These are phyloP conservation scores for Annona squamosa DNA, from an alignment of 164 flowering plant species.

Conservation along the genomic window DNA sequence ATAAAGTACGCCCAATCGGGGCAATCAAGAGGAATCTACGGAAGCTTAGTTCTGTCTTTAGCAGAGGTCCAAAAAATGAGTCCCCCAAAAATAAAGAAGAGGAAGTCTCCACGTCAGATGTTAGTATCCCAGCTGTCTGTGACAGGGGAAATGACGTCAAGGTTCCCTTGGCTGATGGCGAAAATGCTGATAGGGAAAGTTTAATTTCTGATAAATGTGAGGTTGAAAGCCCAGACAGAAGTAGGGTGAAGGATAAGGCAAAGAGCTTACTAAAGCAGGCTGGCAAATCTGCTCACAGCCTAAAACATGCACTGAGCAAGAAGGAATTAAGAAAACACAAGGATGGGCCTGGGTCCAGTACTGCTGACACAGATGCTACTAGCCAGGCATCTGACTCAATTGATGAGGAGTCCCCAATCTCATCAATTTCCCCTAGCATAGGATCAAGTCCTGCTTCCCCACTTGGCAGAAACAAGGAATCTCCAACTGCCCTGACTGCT, in stretches of 20 bases:
- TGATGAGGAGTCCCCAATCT: slow-evolving; percentile 3
- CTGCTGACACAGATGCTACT: neutral
- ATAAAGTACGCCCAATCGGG: slow-evolving; percentile 16
- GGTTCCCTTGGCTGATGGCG: slow-evolving; percentile 31
- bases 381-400: neutral
- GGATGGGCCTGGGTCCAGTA: neutral
- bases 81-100: slow-evolving; percentile 21
- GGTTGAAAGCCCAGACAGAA: slow-evolving; percentile 30
- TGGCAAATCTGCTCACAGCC: slow-evolving; percentile 18
- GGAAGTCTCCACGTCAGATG: slow-evolving; percentile 28
- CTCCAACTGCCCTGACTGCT: neutral
- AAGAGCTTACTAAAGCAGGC: slow-evolving; percentile 45
- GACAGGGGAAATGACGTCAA: slow-evolving; percentile 34
- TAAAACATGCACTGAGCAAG: slow-evolving; percentile 11
- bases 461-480: neutral
- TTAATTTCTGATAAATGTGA: slow-evolving; percentile 24
- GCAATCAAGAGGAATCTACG: slow-evolving; percentile 37
- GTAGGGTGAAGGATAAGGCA: slow-evolving; percentile 40
- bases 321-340: slow-evolving; percentile 5
- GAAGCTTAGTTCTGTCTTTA: slow-evolving; percentile 49
- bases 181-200: slow-evolving; percentile 22
- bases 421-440: neutral
- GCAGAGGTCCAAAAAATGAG: slow-evolving; percentile 30
- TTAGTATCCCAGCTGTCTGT: slow-evolving; percentile 34
- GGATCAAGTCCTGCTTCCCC: slow-evolving; percentile 2